A percentile compares a stretch with the other conserved stretches of the same genome.
phyloP scores from a whole-genome alignment of 2,329 filamentous ascomycete species.

The Blumeriella jaapii region DNA sequence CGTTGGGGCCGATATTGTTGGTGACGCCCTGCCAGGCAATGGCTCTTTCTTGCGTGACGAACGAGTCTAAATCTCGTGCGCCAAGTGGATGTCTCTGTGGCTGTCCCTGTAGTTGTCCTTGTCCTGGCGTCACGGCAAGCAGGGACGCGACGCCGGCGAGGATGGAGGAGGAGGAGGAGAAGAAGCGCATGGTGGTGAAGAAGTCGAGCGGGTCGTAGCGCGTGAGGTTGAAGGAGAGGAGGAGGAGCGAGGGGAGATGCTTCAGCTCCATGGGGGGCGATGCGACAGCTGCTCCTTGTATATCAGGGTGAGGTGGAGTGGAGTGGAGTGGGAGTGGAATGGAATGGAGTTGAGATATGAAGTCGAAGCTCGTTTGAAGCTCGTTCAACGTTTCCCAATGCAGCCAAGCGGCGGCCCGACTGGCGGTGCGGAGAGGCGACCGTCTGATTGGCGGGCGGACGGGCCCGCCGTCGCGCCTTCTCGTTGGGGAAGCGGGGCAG shows the following conservation, averaged over 20 bases:
- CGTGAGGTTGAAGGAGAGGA: not conserved
- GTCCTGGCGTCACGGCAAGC: constrained; percentile 9
- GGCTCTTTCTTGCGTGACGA: constrained; percentile 33
- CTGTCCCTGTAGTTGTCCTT: no score
- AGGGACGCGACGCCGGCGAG: constrained; percentile 4
- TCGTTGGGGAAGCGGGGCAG: not conserved
- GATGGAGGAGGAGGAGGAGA: no score
- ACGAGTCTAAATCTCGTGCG: constrained; percentile 24
- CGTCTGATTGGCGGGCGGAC: no score
- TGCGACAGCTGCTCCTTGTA: not conserved
- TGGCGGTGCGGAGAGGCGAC: no score
- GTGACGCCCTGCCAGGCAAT: constrained; percentile 40
- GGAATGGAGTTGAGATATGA: no score
- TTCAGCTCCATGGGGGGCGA: not conserved
- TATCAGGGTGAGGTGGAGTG: no score
- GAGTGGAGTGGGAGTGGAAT: no score
- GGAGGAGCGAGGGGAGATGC: not conserved
- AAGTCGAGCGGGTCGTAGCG: not conserved
- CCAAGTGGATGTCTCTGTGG: no score
- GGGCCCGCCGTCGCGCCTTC: not conserved
- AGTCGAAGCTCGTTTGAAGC: no score
- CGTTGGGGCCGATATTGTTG: constrained; percentile 43
- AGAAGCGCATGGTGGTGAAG: constrained; percentile 5
- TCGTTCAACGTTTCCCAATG: no score
- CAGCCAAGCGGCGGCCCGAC: no score